Conservation (phyloP, 2,329 filamentous ascomycete genomes). For the Trichoderma sp. region DNA sequence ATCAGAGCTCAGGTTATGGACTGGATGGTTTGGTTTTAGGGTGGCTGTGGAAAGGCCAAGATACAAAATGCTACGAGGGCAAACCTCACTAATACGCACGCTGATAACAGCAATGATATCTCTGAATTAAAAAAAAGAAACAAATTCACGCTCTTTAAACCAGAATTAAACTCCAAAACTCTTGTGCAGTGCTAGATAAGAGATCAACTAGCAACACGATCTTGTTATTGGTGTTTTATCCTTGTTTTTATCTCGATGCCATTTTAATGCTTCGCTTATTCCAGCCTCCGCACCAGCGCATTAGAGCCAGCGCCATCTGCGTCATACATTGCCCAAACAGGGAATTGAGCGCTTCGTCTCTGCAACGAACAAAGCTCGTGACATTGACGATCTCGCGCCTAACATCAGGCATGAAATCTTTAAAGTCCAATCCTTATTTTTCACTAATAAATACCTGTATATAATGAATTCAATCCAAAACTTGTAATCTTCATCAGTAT, state of each 20-base stretch:
- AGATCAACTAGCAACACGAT: neutral
- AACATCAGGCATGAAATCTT: neutral
- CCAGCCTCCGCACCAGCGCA: constrained; percentile 1
- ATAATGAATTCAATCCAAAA: neutral
- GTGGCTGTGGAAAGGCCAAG: neutral
- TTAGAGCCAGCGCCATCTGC: constrained; percentile 18
- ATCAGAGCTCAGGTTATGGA: neutral
- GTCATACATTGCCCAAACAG: constrained; percentile 2
- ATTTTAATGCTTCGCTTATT: neutral
- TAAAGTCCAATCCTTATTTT: neutral
- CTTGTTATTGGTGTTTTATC: neutral
- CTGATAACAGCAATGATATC: neutral
- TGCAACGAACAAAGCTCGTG: neutral
- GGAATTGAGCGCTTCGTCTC: constrained; percentile 7
- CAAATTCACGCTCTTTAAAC: neutral
- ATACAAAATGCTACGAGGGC: neutral
- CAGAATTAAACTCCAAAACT: neutral
- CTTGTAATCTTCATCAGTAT: neutral
- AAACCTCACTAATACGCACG: neutral
- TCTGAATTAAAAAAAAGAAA: neutral
- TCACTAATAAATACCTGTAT: neutral
- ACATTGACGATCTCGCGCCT: neutral
- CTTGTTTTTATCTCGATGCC: neutral
- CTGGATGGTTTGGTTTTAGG: neutral
- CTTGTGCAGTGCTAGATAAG: neutral